Base-by-base conservation (phyloP, 1,284 basidiomycete species). In the Puccinia triticina region DNA sequence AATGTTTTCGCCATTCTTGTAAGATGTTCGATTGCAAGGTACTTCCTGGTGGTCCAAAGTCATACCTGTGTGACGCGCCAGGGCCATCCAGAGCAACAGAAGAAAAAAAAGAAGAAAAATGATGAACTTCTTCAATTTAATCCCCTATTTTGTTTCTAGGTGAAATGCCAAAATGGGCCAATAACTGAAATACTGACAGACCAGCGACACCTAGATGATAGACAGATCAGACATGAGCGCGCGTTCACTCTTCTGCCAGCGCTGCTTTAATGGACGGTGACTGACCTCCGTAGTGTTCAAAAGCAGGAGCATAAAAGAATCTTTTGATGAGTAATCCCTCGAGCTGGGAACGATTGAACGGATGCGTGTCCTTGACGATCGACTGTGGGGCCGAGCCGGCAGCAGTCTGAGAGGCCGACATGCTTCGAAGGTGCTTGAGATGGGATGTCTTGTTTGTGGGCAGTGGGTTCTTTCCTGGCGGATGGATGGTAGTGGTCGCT, bases 241-340 rank as follows among this genome's bases (percentile, higher is more conserved):
- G 48, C 10, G 48, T 32, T 26, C 11, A 11, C 21, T n/a, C 2
- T 4, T 18, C 0, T 40, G 21, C n/a, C 21, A 53, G 46, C 4
- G 1, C 10, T 55, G 34, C 14, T 50, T 18, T 26, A 29, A n/a
- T 69, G 23, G 66, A 69, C 23, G 2, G 53, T 46, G 66, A 87
- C 90, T 83, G 83, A 93, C 96, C 96, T 84, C 95, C 95, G 86
- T 98, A 99, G 88, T 98, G 97, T 88, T 99, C 96, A 86, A 99
- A 99, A 1, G 97, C 94, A 78, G 96, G 96, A 14, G 95, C 95
- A 88, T 94, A 98, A 90, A 99, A 99, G 90, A 99, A 99, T 72
- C 97, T 90, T 84, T 94, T 92, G 85, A 93, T 93, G 84, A 98
- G 91, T 82, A 97, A 89, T 43, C 92, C 92, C 86, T 99, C 96